These are phyloP conservation scores for Centaurea solstitialis DNA, from an alignment of 129 eudicot species.

Conservation along the genomic window DNA sequence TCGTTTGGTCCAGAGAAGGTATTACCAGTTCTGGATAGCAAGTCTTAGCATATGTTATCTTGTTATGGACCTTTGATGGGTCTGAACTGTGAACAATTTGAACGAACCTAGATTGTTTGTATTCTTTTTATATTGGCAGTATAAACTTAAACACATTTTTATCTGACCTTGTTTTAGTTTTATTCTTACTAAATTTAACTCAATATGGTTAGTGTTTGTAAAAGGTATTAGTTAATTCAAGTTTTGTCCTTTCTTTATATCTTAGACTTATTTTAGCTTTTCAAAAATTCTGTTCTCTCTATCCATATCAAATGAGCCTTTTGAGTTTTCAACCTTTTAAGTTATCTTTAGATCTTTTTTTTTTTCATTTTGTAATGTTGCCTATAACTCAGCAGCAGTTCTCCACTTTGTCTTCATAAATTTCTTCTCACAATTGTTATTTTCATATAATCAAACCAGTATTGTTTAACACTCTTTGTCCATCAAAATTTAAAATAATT, in stretches of 20 bases:
- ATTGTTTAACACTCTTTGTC: too few species aligned
- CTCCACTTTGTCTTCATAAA: not conserved
- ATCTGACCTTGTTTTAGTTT: not conserved
- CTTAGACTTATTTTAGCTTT: not conserved
- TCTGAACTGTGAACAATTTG: not conserved
- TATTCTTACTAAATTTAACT: not conserved
- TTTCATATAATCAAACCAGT: not conserved
- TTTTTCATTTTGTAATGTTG: not conserved
- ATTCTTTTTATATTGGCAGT: not conserved
- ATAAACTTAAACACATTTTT: not conserved
- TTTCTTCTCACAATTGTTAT: not conserved
- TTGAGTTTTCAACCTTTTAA: not conserved
- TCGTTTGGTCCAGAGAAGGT: conserved; percentile 98
- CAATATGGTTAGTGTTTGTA: not conserved
- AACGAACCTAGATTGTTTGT: not conserved
- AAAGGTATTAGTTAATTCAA: not conserved
- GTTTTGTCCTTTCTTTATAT: not conserved
- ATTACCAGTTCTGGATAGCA: conserved; percentile 13
- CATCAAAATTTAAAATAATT: not conserved
- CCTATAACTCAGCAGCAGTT: not conserved
- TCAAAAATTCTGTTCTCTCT: not conserved
- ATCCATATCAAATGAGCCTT: not conserved
- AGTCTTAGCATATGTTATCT: not conserved
- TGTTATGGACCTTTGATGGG: not conserved
- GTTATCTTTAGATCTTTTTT: not conserved